These are phyloP conservation scores for Noccaea caerulescens DNA, from an alignment of 345 rosid genomes.

Conservation along the genomic window DNA sequence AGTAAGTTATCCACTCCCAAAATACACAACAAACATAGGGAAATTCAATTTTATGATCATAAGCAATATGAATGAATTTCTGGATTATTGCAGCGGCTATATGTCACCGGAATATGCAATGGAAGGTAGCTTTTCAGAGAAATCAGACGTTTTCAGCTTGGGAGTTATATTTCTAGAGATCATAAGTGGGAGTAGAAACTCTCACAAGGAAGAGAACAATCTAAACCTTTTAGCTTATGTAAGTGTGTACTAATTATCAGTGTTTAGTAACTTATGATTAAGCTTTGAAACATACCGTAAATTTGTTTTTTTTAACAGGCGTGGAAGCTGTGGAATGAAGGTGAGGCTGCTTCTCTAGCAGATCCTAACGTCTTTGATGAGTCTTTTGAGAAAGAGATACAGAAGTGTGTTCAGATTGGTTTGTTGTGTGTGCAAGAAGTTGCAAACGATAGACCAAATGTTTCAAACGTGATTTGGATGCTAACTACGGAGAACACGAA, in stretches of 20 bases:
- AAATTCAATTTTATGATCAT: neutral
- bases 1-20: constrained; percentile 38
- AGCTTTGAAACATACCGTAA: neutral
- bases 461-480: constrained; percentile 46
- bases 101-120: constrained; percentile 61
- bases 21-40: neutral
- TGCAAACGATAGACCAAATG: constrained; percentile 49
- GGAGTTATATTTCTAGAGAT: constrained; percentile 55
- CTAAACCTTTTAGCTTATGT: constrained; percentile 46
- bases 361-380: constrained; percentile 40
- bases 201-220: constrained; percentile 38
- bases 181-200: constrained; percentile 50
- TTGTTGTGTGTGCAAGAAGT: constrained; percentile 51
- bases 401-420: constrained; percentile 48
- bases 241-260: constrained; percentile 30
- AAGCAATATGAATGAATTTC: neutral
- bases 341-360: constrained; percentile 36
- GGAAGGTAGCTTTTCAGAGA: constrained; percentile 50
- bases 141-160: constrained; percentile 52
- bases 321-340: constrained; percentile 48
- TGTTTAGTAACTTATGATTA: constrained; percentile 21
- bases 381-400: constrained; percentile 33
- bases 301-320: constrained; percentile 37
- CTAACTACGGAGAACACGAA: constrained; percentile 28
- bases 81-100: constrained; percentile 47